Evolutionary conservation across 2,329 filamentous ascomycete species (phyloP).

Genomic region (Bipolaris zeicola): DNA sequence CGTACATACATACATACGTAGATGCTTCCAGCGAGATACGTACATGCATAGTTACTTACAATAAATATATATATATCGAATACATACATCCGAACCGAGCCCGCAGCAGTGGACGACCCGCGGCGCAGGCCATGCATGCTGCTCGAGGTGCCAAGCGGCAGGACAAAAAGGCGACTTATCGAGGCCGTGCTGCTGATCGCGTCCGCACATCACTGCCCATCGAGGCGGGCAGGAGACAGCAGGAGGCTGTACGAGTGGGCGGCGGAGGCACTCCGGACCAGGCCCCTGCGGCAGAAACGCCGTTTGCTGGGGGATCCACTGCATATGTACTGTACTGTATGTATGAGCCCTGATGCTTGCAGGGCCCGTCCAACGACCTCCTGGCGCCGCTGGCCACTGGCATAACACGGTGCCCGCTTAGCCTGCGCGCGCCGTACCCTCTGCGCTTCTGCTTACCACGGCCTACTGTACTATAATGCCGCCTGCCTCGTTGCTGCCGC

Average conservation of each 20-base stretch:
- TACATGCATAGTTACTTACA: background rate
- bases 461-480: constrained; percentile 8
- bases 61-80: background rate
- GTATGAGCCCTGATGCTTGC: constrained; percentile 26
- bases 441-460: constrained; percentile 40
- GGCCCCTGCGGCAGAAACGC: constrained; percentile 31
- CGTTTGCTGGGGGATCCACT: constrained; percentile 25
- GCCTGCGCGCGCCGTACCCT: constrained; percentile 33
- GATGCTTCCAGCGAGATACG: too few relatives aligned
- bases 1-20: too few relatives aligned
- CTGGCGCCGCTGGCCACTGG: constrained; percentile 27
- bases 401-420: constrained; percentile 30
- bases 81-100: constrained; percentile 18
- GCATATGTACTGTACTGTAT: background rate
- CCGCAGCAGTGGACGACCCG: constrained; percentile 6
- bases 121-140: constrained; percentile 1
- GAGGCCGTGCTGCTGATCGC: constrained; percentile 14
- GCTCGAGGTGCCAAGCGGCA: constrained; percentile 14
- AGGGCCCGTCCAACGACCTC: constrained; percentile 18
- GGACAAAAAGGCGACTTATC: constrained; percentile 5
- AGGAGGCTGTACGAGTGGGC: constrained; percentile 18
- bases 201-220: constrained; percentile 13
- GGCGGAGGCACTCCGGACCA: constrained; percentile 17
- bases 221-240: constrained; percentile 15
- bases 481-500: constrained; percentile 18